These are phyloP conservation scores for Acanthamoeba triangularis DNA, from an alignment of 208 protist genomes.

Conservation along the genomic window DNA sequence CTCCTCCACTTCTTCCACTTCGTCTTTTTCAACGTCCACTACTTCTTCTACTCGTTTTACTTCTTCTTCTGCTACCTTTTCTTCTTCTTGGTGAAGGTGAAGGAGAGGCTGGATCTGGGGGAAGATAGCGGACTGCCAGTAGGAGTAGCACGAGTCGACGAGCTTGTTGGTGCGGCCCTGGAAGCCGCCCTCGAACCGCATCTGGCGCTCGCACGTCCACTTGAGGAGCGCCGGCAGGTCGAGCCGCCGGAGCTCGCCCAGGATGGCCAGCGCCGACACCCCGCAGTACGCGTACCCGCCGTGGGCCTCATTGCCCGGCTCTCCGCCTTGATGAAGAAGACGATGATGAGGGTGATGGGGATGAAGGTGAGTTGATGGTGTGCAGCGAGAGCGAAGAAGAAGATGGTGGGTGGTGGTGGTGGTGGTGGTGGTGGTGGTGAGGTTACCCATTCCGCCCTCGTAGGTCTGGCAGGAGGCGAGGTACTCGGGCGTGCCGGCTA, in stretches of 20 bases:
- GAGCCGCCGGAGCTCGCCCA: conserved; percentile 76
- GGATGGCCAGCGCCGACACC: conserved; percentile 87
- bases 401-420: too few species aligned
- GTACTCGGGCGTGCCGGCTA: conserved; percentile 82
- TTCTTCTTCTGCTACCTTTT: not conserved
- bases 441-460: conserved; percentile 92
- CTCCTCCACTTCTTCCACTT: not conserved
- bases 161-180: conserved; percentile 94
- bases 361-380: not conserved
- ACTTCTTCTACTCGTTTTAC: not conserved
- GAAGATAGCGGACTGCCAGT: conserved; percentile 91
- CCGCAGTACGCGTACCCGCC: conserved; percentile 94
- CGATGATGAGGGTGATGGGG: not conserved
- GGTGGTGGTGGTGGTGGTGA: too few species aligned
- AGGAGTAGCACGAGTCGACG: conserved; percentile 94
- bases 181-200: conserved; percentile 91
- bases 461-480: conserved; percentile 90
- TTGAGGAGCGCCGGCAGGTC: conserved; percentile 80
- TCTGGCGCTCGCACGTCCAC: conserved; percentile 89
- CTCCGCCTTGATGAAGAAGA: conserved; percentile 1
- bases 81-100: not conserved
- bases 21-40: not conserved
- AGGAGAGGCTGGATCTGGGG: conserved; percentile 76
- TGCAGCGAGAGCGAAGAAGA: too few species aligned
- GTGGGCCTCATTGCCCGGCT: conserved; percentile 91